Evolutionary conservation across 2,329 filamentous ascomycete genomes (phyloP).

Genomic region (Thelonectria olida): DNA sequence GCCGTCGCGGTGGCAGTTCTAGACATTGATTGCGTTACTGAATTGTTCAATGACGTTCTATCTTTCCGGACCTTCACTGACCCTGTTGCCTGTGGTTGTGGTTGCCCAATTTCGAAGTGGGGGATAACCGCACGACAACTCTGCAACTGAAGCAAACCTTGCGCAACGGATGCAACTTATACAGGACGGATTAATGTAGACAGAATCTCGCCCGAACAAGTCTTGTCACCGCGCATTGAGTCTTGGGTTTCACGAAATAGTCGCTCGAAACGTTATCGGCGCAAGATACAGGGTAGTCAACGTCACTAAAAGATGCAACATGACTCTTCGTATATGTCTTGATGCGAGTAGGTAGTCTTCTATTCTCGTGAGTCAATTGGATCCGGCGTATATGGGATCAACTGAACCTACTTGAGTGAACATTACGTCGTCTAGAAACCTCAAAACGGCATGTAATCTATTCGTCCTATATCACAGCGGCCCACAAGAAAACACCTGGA

Average conservation of each 20-base stretch:
- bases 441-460: not conserved
- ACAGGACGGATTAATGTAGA: too few relatives aligned
- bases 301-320: not conserved
- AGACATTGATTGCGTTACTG: too few relatives aligned
- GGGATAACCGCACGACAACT: too few relatives aligned
- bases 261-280: not conserved
- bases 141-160: too few relatives aligned
- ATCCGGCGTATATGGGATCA: not conserved
- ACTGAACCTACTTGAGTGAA: not conserved
- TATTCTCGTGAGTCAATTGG: not conserved
- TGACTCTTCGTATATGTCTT: not conserved
- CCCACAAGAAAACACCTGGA: slow-evolving; percentile 29
- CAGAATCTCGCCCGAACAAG: too few relatives aligned
- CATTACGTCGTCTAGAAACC: not conserved
- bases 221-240: not conserved
- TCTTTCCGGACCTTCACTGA: too few relatives aligned
- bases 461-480: slow-evolving; percentile 1
- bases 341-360: not conserved
- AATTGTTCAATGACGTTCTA: too few relatives aligned
- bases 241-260: too few relatives aligned
- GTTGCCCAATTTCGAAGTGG: too few relatives aligned
- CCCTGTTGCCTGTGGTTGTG: too few relatives aligned
- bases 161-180: too few relatives aligned
- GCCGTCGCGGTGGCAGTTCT: too few relatives aligned
- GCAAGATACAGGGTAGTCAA: not conserved